Percentiles rank a stretch among this genome's conserved stretches.
Conservation (phyloP, 1,139 yeast genomes). For the Geotrichum fermentans region DNA sequence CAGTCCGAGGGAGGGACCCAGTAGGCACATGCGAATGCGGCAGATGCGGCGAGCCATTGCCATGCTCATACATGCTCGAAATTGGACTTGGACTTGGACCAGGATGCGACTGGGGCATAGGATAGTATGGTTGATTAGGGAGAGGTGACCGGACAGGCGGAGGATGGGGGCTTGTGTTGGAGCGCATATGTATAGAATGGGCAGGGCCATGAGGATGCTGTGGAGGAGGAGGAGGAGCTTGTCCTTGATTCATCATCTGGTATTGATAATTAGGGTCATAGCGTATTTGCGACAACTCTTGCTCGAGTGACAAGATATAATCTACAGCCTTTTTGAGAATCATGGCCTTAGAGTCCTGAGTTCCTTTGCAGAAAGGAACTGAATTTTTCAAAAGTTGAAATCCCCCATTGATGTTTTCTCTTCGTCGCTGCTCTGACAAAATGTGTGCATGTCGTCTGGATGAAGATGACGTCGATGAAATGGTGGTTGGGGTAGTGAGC, state of each 20-base stretch:
- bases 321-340: slow-evolving; percentile 84
- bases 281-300: slow-evolving; percentile 27
- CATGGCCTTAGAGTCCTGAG: slow-evolving; percentile 45
- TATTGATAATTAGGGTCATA: slow-evolving; percentile 20
- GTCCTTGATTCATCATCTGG: slow-evolving; percentile 17
- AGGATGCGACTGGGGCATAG: slow-evolving; percentile 7
- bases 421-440: slow-evolving; percentile 43
- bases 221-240: slow-evolving; percentile 6
- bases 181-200: slow-evolving; percentile 12
- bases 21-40: slow-evolving; percentile 6
- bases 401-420: slow-evolving; percentile 46
- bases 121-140: slow-evolving; percentile 2
- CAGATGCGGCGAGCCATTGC: slow-evolving; percentile 3
- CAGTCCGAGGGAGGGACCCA: slow-evolving; percentile 2
- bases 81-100: slow-evolving; percentile 12
- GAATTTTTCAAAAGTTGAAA: slow-evolving; percentile 39
- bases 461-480: slow-evolving; percentile 29
- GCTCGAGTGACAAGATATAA: slow-evolving; percentile 51
- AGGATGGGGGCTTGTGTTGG: slow-evolving; percentile 8
- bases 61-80: slow-evolving; percentile 1
- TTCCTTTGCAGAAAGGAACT: slow-evolving; percentile 42
- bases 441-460: slow-evolving; percentile 40
- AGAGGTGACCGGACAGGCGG: slow-evolving; percentile 3
- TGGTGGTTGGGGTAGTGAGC: slow-evolving; percentile 26
- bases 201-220: slow-evolving; percentile 21